phyloP scores from a whole-genome alignment of 345 rosid species.

The Theobroma cacao region DNA sequence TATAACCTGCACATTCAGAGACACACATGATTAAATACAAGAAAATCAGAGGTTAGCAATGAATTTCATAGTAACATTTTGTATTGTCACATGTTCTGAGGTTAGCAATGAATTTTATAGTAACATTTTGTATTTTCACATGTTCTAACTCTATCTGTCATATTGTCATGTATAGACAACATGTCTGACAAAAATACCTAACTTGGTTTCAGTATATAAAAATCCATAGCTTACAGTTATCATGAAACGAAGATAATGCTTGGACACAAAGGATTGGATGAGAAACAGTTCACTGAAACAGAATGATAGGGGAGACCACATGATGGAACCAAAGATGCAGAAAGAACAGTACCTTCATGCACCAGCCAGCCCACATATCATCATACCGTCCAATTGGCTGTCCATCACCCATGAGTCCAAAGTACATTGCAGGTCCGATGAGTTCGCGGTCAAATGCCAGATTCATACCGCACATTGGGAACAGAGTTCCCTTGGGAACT shows the following conservation, averaged over 20 bases:
- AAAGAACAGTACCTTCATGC: constrained; percentile 23
- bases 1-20: constrained; percentile 47
- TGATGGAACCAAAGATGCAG: background rate
- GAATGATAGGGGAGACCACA: background rate
- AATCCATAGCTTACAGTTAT: background rate
- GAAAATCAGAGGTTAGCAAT: background rate
- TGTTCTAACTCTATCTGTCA: background rate
- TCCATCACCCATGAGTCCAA: constrained; percentile 42
- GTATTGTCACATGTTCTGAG: too few relatives aligned
- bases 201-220: background rate
- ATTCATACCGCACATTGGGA: constrained; percentile 44
- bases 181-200: constrained; percentile 12
- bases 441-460: constrained; percentile 35
- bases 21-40: background rate
- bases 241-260: background rate
- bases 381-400: constrained; percentile 43
- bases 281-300: background rate
- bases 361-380: constrained; percentile 47
- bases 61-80: background rate
- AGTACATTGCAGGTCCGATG: constrained; percentile 39
- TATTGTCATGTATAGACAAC: background rate
- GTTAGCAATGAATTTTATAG: background rate
- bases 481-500: constrained; percentile 31
- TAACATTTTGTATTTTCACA: background rate
- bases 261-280: background rate